These are phyloP conservation scores for Colletotrichum viniferum DNA, from an alignment of 2,329 filamentous ascomycete species.

Conservation along the genomic window DNA sequence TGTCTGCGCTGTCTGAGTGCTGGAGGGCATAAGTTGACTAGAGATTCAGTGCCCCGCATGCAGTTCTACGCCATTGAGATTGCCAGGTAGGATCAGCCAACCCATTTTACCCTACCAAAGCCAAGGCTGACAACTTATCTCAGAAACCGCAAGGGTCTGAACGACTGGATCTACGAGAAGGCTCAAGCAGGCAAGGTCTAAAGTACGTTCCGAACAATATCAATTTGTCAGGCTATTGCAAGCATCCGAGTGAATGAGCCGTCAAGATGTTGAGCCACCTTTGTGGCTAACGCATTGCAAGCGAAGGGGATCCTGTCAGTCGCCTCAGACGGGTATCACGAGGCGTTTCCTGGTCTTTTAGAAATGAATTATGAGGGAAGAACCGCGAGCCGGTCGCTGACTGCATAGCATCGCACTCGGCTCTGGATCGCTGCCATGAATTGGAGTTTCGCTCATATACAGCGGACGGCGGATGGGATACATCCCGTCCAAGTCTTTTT, in stretches of 20 bases:
- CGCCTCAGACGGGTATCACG: not conserved
- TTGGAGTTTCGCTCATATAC: not conserved
- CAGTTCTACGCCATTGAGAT: slow-evolving; percentile 62
- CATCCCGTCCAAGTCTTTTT: not conserved
- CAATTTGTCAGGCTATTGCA: not conserved
- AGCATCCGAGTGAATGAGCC: not conserved
- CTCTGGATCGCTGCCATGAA: not conserved
- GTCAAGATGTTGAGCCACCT: not conserved
- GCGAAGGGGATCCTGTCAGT: not conserved
- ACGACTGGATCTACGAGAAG: slow-evolving; percentile 96
- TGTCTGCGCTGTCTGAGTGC: not conserved
- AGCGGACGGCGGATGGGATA: not conserved
- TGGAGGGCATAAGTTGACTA: not conserved
- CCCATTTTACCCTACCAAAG: too few relatives aligned
- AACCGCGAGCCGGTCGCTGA: not conserved
- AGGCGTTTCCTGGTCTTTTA: not conserved
- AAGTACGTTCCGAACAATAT: not conserved
- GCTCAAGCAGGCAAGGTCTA: slow-evolving; percentile 64
- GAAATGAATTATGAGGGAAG: not conserved
- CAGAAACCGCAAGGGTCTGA: slow-evolving; percentile 85
- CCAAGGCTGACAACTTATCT: slow-evolving; percentile 48
- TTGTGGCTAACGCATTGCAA: not conserved
- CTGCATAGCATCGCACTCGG: not conserved
- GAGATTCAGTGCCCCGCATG: slow-evolving; percentile 55
- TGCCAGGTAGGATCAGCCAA: slow-evolving; percentile 36